A percentile compares a stretch with the other conserved stretches of the same genome.
Conservation (phyloP, 257 asterid species). For the Cynanchum wilfordii region DNA sequence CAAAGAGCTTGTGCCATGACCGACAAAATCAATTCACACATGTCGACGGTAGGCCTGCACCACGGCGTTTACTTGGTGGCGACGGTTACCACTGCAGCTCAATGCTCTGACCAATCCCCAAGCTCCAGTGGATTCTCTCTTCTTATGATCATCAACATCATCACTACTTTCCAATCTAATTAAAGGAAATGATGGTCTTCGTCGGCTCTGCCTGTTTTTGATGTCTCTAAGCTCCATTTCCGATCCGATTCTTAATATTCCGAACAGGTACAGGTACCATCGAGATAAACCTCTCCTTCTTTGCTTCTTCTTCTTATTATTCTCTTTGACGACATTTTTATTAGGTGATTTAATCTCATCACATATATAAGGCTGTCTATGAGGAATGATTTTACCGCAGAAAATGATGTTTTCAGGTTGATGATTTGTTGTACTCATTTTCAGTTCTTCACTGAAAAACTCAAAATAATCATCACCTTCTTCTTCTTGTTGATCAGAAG, state of each 20-base stretch:
- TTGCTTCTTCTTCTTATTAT: not conserved
- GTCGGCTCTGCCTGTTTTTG: conserved; percentile 54
- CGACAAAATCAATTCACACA: conserved; percentile 12
- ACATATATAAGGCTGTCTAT: conserved; percentile 15
- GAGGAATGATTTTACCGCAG: conserved; percentile 57
- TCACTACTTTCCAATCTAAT: conserved; percentile 11
- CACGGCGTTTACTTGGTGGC: conserved; percentile 23
- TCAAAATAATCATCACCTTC: conserved; percentile 26
- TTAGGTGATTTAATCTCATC: not conserved
- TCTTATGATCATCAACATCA: conserved; percentile 1
- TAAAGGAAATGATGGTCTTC: conserved; percentile 22
- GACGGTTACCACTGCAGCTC: conserved; percentile 42
- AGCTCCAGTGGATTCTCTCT: conserved; percentile 20
- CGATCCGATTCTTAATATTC: conserved; percentile 41
- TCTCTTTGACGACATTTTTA: conserved; percentile 6
- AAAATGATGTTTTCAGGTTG: conserved; percentile 45
- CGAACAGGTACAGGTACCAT: conserved; percentile 50
- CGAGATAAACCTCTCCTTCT: not conserved
- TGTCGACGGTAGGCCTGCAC: conserved; percentile 23
- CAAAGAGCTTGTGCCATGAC: conserved; percentile 11
- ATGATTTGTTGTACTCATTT: conserved; percentile 10
- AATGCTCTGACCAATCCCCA: conserved; percentile 53
- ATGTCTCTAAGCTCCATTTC: conserved; percentile 48
- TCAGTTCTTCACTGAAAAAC: conserved; percentile 31
- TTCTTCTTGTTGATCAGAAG: conserved; percentile 27